Evolutionary conservation across 495 filamentous ascomycete genomes (phyloP).

Genomic region (Durotheca rogersii): DNA sequence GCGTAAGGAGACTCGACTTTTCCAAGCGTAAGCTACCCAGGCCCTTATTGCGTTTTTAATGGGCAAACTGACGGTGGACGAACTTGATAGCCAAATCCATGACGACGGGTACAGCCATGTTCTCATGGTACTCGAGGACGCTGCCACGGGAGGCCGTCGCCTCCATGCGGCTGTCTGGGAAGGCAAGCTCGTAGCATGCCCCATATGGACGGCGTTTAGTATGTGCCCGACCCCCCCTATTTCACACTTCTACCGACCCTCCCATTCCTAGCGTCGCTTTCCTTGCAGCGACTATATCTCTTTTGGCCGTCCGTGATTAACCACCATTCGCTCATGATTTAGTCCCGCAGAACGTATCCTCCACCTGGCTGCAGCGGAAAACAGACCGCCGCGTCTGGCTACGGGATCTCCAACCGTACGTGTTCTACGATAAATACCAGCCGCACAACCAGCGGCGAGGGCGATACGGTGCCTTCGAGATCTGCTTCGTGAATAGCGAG

Average conservation of each 20-base stretch:
- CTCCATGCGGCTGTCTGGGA: slow-evolving; percentile 54
- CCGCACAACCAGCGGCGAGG: slow-evolving; percentile 49
- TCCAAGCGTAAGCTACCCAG: slow-evolving; percentile 60
- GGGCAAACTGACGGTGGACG: slow-evolving; percentile 17
- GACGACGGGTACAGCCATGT: slow-evolving; percentile 71
- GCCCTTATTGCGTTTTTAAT: background rate
- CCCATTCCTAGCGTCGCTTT: no score
- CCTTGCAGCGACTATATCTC: background rate
- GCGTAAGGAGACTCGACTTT: slow-evolving; percentile 63
- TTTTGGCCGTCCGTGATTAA: background rate
- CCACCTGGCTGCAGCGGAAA: slow-evolving; percentile 57
- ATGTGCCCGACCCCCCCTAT: slow-evolving; percentile 16
- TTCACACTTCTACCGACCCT: no score
- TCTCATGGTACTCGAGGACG: slow-evolving; percentile 70
- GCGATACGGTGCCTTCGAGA: slow-evolving; percentile 45
- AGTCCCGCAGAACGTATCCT: slow-evolving; percentile 61
- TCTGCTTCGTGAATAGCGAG: slow-evolving; percentile 47
- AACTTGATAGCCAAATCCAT: slow-evolving; percentile 60
- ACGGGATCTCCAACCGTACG: slow-evolving; percentile 59
- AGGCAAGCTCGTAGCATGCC: slow-evolving; percentile 52
- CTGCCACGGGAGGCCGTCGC: slow-evolving; percentile 59
- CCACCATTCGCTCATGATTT: background rate
- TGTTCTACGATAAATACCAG: slow-evolving; percentile 63
- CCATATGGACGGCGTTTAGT: slow-evolving; percentile 77
- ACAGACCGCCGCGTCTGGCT: slow-evolving; percentile 58